These are phyloP conservation scores for Trypanosoma rangeli DNA, from an alignment of 208 protist species.

Conservation along the genomic window DNA sequence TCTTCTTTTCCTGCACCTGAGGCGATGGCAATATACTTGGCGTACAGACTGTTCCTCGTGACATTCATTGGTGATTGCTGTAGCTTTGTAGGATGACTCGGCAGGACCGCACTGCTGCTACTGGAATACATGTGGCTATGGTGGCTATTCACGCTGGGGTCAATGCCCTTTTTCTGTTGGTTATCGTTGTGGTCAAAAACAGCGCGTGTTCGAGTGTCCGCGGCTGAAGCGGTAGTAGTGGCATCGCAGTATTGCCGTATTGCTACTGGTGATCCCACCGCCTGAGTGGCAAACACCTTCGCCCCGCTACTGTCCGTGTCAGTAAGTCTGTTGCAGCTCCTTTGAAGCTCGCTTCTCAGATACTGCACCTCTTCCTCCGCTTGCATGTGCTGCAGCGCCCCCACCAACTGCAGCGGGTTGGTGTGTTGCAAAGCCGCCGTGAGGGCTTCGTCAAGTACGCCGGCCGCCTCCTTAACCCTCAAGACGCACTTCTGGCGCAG, in stretches of 20 bases:
- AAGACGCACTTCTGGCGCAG: constrained; percentile 37
- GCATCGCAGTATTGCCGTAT: neutral
- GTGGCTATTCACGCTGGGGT: neutral
- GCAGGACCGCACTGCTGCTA: neutral
- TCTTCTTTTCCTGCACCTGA: neutral
- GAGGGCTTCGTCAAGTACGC: constrained; percentile 31
- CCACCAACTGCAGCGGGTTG: constrained; percentile 35
- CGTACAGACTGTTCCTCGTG: constrained; percentile 29
- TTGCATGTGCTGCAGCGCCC: constrained; percentile 53
- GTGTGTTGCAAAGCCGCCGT: constrained; percentile 26
- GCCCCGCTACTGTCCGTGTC: neutral
- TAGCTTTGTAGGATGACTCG: neutral
- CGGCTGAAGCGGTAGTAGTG: neutral
- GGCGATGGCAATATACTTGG: constrained; percentile 38
- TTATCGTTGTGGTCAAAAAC: neutral
- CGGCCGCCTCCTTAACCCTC: constrained; percentile 33
- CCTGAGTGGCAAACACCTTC: neutral
- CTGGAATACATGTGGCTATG: neutral
- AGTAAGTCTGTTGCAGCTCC: constrained; percentile 3
- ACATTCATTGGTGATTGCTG: neutral
- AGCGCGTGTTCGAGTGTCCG: neutral
- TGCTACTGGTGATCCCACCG: neutral
- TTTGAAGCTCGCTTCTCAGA: constrained; percentile 39
- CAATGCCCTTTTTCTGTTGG: neutral
- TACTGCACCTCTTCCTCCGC: constrained; percentile 52